phyloP scores from a whole-genome alignment of 2,329 filamentous ascomycete species.

The Chalaropsis ovoidea region DNA sequence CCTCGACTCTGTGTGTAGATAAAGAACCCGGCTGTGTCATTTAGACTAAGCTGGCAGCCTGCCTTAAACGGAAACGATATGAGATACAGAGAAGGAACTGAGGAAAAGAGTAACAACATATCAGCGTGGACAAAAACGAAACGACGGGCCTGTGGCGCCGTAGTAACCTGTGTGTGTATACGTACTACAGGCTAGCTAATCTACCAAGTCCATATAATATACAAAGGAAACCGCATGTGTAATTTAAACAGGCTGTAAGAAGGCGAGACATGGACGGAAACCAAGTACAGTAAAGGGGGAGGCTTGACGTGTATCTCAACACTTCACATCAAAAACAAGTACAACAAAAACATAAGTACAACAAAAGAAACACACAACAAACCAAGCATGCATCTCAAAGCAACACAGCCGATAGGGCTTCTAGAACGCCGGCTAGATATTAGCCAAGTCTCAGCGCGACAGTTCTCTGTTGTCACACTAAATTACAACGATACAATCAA shows the following conservation, averaged over 20 bases:
- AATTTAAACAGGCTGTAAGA: slow-evolving; percentile 7
- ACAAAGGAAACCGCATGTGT: neutral
- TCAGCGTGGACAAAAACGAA: neutral
- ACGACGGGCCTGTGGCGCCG: neutral
- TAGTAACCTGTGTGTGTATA: neutral
- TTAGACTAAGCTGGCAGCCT: too few relatives aligned
- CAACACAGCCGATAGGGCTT: neutral
- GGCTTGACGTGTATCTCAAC: neutral
- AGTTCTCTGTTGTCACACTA: neutral
- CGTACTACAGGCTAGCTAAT: neutral
- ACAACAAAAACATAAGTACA: neutral
- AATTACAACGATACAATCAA: neutral
- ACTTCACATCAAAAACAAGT: neutral
- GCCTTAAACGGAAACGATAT: too few relatives aligned
- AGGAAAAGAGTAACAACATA: neutral
- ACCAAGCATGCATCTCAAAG: neutral
- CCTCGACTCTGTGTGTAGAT: too few relatives aligned
- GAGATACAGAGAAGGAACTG: neutral
- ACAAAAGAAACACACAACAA: neutral
- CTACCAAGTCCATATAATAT: neutral
- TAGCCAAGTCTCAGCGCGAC: too few relatives aligned
- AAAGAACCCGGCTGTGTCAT: too few relatives aligned
- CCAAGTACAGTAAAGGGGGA: neutral
- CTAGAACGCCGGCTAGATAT: too few relatives aligned
- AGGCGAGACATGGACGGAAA: neutral